These are phyloP conservation scores for Luffa aegyptiaca DNA, from an alignment of 306 rosid genomes.

Conservation along the genomic window DNA sequence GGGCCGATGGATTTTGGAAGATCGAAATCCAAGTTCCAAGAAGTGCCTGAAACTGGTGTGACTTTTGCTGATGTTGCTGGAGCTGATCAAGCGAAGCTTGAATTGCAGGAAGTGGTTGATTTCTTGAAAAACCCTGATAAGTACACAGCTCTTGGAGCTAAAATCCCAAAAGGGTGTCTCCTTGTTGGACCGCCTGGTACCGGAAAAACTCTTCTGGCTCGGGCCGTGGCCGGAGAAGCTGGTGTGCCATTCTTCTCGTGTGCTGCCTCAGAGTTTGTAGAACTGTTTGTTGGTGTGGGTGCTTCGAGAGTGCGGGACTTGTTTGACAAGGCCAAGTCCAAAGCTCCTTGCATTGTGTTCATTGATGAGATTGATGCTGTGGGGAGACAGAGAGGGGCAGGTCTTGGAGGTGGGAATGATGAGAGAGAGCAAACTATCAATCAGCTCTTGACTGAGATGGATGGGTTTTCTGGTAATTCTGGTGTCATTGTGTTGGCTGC, in stretches of 20 bases:
- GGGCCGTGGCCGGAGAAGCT: conserved; percentile 92
- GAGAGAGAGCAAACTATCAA: conserved; percentile 99
- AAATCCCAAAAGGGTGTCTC: conserved; percentile 96
- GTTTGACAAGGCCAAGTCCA: conserved; percentile 95
- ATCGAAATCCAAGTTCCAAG: conserved; percentile 85
- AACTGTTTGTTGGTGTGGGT: conserved; percentile 89
- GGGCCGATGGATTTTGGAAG: conserved; percentile 97
- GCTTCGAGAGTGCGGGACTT: conserved; percentile 93
- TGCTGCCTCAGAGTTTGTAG: conserved; percentile 95
- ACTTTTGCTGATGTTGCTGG: conserved; percentile 89
- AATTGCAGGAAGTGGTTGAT: conserved; percentile 87
- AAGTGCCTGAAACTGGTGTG: conserved; percentile 89
- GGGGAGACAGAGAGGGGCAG: conserved; percentile 99
- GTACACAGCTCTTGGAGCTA: conserved; percentile 88
- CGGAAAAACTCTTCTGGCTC: conserved; percentile 85
- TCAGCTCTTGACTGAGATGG: conserved; percentile 98
- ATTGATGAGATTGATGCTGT: conserved; percentile 97
- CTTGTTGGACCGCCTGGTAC: conserved; percentile 96
- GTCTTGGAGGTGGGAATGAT: conserved; percentile 97
- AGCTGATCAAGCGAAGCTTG: conserved; percentile 92
- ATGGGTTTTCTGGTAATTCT: conserved; percentile 91
- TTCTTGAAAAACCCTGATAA: conserved; percentile 94
- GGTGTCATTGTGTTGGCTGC: conserved; percentile 99
- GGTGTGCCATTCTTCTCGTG: conserved; percentile 96
- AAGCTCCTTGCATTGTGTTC: conserved; percentile 98